phyloP scores from a whole-genome alignment of 345 rosid species.

The Erucastrum elatum region DNA sequence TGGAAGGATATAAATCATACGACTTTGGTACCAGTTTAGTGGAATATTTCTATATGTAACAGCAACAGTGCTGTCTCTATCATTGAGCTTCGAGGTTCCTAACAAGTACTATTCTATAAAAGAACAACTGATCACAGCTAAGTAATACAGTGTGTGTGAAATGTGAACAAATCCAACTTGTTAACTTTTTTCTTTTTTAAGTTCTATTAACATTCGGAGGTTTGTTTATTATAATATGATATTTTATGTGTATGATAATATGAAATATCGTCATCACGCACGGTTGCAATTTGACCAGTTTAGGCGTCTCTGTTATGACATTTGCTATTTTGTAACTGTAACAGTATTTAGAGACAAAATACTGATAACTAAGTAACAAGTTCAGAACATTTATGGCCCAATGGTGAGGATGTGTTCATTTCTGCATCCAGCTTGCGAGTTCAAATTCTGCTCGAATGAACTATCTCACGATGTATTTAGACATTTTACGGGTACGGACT shows the following conservation, averaged over 20 bases:
- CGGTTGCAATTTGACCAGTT: neutral
- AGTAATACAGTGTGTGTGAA: neutral
- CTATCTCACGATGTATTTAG: no score
- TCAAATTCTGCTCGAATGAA: no score
- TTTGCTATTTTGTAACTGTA: neutral
- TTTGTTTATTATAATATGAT: neutral
- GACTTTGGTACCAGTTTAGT: neutral
- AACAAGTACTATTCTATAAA: slow-evolving; percentile 15
- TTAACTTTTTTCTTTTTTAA: neutral
- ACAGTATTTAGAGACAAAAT: neutral
- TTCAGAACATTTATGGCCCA: no score
- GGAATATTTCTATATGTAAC: slow-evolving; percentile 5
- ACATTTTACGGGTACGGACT: no score
- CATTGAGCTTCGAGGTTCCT: slow-evolving; percentile 22
- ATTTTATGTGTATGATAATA: neutral
- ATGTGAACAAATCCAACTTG: neutral
- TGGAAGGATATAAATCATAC: neutral
- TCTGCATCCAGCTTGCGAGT: no score
- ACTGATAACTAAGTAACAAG: neutral
- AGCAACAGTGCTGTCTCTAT: slow-evolving; percentile 27
- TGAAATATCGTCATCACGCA: neutral
- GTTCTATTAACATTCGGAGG: neutral
- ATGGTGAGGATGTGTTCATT: no score
- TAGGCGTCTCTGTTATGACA: neutral
- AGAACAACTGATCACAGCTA: slow-evolving; percentile 27